A percentile compares a stretch with the other conserved stretches of the same genome.
Conservation (phyloP, 2,329 filamentous ascomycete genomes). For the Trichoderma lentiforme region DNA sequence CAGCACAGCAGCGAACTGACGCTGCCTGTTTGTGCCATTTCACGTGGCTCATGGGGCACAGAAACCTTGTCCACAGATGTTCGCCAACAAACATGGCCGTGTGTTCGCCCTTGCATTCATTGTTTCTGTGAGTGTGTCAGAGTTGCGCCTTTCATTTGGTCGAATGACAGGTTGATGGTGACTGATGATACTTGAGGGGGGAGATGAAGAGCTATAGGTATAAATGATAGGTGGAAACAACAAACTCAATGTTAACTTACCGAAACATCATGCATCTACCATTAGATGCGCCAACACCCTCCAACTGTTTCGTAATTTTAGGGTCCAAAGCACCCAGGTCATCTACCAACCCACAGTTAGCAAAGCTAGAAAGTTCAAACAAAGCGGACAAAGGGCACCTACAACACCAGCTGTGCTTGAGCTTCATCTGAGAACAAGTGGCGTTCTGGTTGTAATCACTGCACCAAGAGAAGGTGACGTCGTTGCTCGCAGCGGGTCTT, state of each 20-base stretch:
- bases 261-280: slow-evolving; percentile 9
- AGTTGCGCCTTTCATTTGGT: neutral
- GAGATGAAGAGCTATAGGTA: neutral
- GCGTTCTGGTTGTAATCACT: neutral
- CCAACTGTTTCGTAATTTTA: neutral
- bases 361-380: neutral
- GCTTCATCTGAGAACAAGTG: neutral
- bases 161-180: neutral
- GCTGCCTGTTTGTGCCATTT: neutral
- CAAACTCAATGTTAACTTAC: neutral
- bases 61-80: neutral
- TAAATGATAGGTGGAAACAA: neutral
- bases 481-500: neutral
- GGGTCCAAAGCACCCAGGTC: neutral
- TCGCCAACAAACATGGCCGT: slow-evolving; percentile 2
- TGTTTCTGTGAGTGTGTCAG: neutral
- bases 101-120: neutral
- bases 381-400: neutral
- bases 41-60: neutral
- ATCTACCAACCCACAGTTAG: neutral
- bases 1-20: slow-evolving; percentile 10
- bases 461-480: slow-evolving; percentile 8
- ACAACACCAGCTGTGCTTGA: slow-evolving; percentile 11
- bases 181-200: neutral
- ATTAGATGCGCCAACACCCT: neutral